Evolutionary conservation across 495 filamentous ascomycete genomes (phyloP), one percentile per base, ranked within the genome.

Genomic region (Chaetomidium leptoderma): DNA sequence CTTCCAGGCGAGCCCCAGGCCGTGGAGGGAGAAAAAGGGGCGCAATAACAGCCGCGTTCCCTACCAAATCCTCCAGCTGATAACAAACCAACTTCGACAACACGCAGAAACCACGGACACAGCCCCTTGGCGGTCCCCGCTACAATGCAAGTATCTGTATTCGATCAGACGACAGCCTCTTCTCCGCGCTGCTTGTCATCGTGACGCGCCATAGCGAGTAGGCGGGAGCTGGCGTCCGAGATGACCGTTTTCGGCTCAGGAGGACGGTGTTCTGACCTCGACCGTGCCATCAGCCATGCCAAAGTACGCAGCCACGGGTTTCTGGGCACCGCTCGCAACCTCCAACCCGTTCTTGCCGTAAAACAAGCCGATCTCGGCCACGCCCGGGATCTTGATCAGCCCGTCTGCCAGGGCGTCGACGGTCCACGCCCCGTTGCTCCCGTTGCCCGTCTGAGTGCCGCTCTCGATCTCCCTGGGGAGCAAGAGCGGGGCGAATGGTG

Each of bases 361-460:
- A 78, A 98, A 98, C 33, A 97, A 79, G 30, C 93, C 93, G 37
- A 96, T 91, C 66, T 96, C 92, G 48, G 96, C 74, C 11, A 98
- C 91, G 43, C 93, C 93, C 4, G 85, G 84, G 56, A 97, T 89
- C 56, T 78, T 72, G 70, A 92, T 95, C 66, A 98, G 86, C 58
- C 80, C 72, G 44, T 71, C 72, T 10, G 89, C 83, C 44, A 98
- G 74, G 11, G 76, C 76, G 42, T 86, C 82, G 0, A 96, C 91
- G 57, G 90, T 87, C 90, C 88, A 90, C n/a, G 77, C 65, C 7
- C 86, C 84, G 29, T 75, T 71, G 59, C 75, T 72, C 13, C 79
- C 80, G 45, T 69, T 74, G 13, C 82, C 83, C 19, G 66, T 63
- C 29, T 51, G 14, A 49, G 56, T 63, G 24, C 60, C 65, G 32